Evolutionary conservation across 768 basidiomycete genomes (phyloP).

Genomic region (Naganishia onofrii): DNA sequence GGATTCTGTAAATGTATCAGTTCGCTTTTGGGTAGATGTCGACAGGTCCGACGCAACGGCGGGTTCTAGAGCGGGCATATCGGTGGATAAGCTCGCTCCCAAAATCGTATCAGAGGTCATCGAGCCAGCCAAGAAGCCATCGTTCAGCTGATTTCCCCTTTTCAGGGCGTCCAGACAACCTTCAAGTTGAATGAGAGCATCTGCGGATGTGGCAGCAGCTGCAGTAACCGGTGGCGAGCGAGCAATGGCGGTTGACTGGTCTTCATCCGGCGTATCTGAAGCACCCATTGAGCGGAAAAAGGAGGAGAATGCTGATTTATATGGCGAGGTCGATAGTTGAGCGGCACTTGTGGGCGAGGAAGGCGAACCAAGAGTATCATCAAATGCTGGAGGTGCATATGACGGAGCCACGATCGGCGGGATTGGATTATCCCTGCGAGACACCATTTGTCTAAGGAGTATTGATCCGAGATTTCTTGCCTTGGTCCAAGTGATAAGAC

Average conservation of each 20-base stretch:
- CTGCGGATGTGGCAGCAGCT: background rate
- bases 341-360: background rate
- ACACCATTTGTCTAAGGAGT: background rate
- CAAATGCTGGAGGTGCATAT: background rate
- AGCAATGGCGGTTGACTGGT: background rate
- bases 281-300: constrained; percentile 10
- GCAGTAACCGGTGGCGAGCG: background rate
- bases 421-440: background rate
- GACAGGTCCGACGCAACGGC: background rate
- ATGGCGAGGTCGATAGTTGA: constrained; percentile 4
- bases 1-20: background rate
- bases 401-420: background rate
- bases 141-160: background rate
- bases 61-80: background rate
- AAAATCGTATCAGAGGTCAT: background rate
- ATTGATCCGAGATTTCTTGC: background rate
- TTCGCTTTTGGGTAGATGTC: background rate
- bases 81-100: background rate
- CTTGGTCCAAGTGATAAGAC: background rate
- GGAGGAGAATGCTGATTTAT: constrained; percentile 5
- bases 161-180: constrained; percentile 12
- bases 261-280: background rate
- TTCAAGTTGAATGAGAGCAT: constrained; percentile 18
- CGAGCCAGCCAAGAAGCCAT: background rate
- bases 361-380: background rate